Percentiles rank a stretch among this genome's conserved stretches.
Conservation (phyloP, 495 filamentous ascomycete genomes). For the Arthonia radiata region DNA sequence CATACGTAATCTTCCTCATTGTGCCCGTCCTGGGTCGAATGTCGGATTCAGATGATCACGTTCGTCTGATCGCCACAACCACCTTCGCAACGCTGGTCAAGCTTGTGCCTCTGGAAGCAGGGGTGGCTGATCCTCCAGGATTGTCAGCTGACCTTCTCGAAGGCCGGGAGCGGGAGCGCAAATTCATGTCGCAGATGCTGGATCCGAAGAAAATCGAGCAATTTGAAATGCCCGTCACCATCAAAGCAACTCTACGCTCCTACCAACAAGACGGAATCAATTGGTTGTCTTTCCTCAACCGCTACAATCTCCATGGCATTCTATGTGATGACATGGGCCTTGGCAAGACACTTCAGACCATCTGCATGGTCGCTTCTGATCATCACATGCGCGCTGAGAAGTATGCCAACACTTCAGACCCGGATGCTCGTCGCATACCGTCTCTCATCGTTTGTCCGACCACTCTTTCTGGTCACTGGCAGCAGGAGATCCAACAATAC, state of each 20-base stretch:
- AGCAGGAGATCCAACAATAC: constrained; percentile 85
- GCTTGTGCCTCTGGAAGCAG: constrained; percentile 92
- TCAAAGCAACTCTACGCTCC: constrained; percentile 83
- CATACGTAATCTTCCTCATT: constrained; percentile 96
- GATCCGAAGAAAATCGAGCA: constrained; percentile 88
- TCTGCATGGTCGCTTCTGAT: constrained; percentile 94
- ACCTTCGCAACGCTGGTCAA: constrained; percentile 95
- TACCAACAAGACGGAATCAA: constrained; percentile 99
- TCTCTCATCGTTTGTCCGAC: constrained; percentile 91
- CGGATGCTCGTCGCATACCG: constrained; percentile 55
- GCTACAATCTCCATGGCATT: constrained; percentile 91
- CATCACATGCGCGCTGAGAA: constrained; percentile 84
- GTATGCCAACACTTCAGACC: constrained; percentile 48
- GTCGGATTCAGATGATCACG: constrained; percentile 93
- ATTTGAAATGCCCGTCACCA: constrained; percentile 80
- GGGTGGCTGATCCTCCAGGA: constrained; percentile 88
- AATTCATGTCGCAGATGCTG: constrained; percentile 90
- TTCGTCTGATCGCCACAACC: constrained; percentile 82
- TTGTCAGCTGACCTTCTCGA: constrained; percentile 67
- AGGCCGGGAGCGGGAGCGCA: constrained; percentile 75
- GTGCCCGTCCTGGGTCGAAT: constrained; percentile 97
- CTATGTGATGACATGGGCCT: constrained; percentile 99
- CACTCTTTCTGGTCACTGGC: constrained; percentile 95
- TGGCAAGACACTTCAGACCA: constrained; percentile 87
- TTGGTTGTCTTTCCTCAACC: constrained; percentile 94